phyloP scores from a whole-genome alignment of 2,329 filamentous ascomycete genomes.

The Bertia moriformis region DNA sequence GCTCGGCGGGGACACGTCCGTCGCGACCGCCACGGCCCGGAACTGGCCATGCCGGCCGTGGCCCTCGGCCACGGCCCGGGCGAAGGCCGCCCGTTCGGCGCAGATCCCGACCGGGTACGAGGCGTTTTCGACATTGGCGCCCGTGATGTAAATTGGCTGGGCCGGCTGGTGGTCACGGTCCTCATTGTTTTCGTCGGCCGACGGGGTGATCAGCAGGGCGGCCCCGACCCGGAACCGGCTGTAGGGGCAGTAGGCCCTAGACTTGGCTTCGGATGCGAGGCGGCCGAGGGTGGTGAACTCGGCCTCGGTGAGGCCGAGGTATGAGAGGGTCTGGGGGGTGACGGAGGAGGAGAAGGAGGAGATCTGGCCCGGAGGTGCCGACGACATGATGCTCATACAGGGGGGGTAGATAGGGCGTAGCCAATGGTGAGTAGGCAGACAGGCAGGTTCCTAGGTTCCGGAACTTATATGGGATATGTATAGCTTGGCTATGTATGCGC shows the following conservation, averaged over 20 bases:
- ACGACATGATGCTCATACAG: no score
- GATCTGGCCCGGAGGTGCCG: no score
- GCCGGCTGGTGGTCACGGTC: no score
- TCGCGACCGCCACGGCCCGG: constrained; percentile 71
- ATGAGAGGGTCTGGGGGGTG: not conserved
- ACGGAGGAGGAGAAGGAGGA: not conserved
- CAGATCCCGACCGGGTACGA: constrained; percentile 89
- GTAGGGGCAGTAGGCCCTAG: constrained; percentile 79
- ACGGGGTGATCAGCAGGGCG: constrained; percentile 47
- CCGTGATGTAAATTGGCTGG: constrained; percentile 43
- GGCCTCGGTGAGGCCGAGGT: constrained; percentile 31
- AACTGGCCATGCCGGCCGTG: constrained; percentile 26
- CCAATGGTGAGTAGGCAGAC: no score
- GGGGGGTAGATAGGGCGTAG: no score
- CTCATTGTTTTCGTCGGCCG: constrained; percentile 22
- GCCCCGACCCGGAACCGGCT: constrained; percentile 84
- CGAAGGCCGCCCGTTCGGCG: constrained; percentile 81
- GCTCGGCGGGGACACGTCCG: constrained; percentile 55
- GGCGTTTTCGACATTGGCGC: constrained; percentile 88
- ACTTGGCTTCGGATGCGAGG: constrained; percentile 58
- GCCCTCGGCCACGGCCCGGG: constrained; percentile 56
- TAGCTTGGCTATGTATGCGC: no score
- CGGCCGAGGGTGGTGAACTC: constrained; percentile 53
- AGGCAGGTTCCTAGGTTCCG: no score
- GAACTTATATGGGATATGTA: no score